Evolutionary conservation across 805 yeast species (phyloP), one percentile per base, ranked within the genome.

Genomic region (Candida broadrunensis): DNA sequence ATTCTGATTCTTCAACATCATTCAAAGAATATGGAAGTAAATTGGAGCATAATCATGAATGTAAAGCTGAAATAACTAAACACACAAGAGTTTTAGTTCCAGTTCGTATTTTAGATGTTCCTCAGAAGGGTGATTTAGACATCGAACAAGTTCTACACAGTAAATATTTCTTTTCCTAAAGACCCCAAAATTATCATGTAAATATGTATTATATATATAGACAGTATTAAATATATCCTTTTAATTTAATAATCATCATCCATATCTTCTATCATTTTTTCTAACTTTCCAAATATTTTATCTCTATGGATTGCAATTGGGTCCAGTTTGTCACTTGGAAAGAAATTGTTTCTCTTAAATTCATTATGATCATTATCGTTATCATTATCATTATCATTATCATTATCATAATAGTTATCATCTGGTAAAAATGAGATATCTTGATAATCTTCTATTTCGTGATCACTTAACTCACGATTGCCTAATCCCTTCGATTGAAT

Each of bases 221-320:
- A n/a, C n/a, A n/a, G n/a, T 9, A 30, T 19, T 41, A 36, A n/a
- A 21, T n/a, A 20, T 23, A 30, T 20, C 26, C 17, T 36, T 9
- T 7, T 9, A 7, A 21, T 21, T 21, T 21, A 21, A 21, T 7
- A 21, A 15, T 14, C 3, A 15, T 36, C 17, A 14, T 38, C 33
- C 6, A 51, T 43, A 43, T 73, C 72, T 26, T 77, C 59, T 14
- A 83, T 74, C 83, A 80, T 74, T 23, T 57, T 62, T 47, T 83
- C 78, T 20, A 83, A 56, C 41, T 65, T 68, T 1, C 79, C 79
- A 56, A 83, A 82, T 4, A 83, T 81, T 36, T 60, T 65, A 50
- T 83, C 88, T 39, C 89, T 60, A 50, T 83, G 83, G 1, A 73
- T 68, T 0, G 88, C 88, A 47, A 80, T 35, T 4, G 78, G 80